phyloP scores from a whole-genome alignment of 768 basidiomycete genomes.

The Suillus subluteus region DNA sequence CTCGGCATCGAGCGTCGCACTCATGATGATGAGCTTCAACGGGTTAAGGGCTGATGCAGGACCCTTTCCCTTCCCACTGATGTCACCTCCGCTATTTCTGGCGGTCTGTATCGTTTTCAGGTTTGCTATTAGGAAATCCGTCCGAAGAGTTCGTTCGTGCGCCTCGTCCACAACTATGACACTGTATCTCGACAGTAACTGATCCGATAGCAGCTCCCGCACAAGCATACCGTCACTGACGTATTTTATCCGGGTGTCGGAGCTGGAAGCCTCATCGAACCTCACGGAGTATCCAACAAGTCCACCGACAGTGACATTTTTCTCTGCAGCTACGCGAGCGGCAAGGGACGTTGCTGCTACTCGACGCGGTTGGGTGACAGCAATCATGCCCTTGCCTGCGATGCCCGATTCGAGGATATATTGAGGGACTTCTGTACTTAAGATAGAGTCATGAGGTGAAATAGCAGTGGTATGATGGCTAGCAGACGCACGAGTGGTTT shows the following conservation, averaged over 20 bases:
- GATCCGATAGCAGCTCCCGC: constrained; percentile 84
- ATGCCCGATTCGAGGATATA: constrained; percentile 87
- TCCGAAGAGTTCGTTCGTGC: constrained; percentile 93
- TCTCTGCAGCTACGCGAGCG: constrained; percentile 85
- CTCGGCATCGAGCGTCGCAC: constrained; percentile 94
- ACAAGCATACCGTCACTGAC: constrained; percentile 98
- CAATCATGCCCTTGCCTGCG: constrained; percentile 73
- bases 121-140: constrained; percentile 90
- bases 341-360: constrained; percentile 98
- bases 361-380: constrained; percentile 91
- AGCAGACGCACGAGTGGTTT: constrained; percentile 89
- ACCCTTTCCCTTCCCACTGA: constrained; percentile 48
- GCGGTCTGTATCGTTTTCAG: constrained; percentile 78
- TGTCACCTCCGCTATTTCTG: constrained; percentile 55
- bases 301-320: constrained; percentile 68
- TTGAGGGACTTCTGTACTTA: constrained; percentile 87
- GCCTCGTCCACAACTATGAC: constrained; percentile 95
- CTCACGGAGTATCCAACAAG: constrained; percentile 94
- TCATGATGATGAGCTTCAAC: constrained; percentile 95
- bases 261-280: constrained; percentile 81
- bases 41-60: constrained; percentile 50
- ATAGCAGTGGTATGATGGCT: constrained; percentile 3
- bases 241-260: constrained; percentile 89
- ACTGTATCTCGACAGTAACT: constrained; percentile 78
- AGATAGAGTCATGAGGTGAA: constrained; percentile 16